These are phyloP conservation scores for Pilobolus umbonatus DNA, from an alignment of 192 early-diverging fungal species.

Conservation along the genomic window DNA sequence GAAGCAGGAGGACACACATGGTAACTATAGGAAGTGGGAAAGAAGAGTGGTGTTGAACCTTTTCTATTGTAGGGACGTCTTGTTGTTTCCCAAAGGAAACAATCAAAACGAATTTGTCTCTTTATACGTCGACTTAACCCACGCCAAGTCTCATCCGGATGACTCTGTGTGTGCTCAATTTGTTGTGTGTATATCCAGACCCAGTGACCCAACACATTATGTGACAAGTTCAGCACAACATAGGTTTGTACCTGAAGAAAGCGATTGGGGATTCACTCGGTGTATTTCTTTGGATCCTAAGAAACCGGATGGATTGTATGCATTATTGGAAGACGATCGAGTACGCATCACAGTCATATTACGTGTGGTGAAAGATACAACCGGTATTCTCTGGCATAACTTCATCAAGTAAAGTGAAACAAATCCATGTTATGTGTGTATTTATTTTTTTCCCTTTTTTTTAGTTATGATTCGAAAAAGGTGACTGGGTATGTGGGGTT, in stretches of 20 bases:
- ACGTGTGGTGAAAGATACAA: conserved; percentile 77
- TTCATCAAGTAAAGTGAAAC: conserved; percentile 84
- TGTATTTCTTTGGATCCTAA: conserved; percentile 54
- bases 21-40: not conserved
- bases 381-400: conserved; percentile 93
- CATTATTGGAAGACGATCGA: conserved; percentile 61
- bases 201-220: conserved; percentile 55
- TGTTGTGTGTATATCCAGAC: conserved; percentile 71
- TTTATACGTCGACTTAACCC: conserved; percentile 81
- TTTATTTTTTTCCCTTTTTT: not conserved
- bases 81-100: conserved; percentile 91
- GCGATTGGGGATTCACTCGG: conserved; percentile 95
- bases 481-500: conserved; percentile 91
- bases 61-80: conserved; percentile 59
- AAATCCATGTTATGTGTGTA: too few relatives aligned
- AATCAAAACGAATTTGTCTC: conserved; percentile 61
- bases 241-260: conserved; percentile 73
- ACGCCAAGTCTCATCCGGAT: conserved; percentile 54
- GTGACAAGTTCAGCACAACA: conserved; percentile 62
- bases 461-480: conserved; percentile 83
- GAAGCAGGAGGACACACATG: conserved; percentile 17
- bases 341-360: conserved; percentile 67
- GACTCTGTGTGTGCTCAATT: conserved; percentile 85
- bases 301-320: conserved; percentile 23
- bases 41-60: not conserved